Evolutionary conservation across 2,329 filamentous ascomycete genomes (phyloP).

Genomic region (Colletotrichum navitas): DNA sequence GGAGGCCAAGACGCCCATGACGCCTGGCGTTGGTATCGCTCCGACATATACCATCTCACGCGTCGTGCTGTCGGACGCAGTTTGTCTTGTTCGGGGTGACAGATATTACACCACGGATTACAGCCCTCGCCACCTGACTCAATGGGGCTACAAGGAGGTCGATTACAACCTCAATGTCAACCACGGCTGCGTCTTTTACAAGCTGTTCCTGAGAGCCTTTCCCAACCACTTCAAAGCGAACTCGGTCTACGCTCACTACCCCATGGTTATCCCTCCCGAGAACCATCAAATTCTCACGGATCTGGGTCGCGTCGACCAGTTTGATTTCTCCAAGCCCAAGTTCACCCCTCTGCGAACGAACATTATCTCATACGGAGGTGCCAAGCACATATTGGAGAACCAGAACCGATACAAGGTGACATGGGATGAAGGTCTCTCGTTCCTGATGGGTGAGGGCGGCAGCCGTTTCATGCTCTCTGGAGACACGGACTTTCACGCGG

Average conservation of each 20-base stretch:
- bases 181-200: conserved; percentile 88
- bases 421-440: conserved; percentile 74
- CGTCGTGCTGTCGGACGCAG: conserved; percentile 82
- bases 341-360: conserved; percentile 64
- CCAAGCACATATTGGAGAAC: conserved; percentile 72
- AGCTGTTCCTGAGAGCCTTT: conserved; percentile 83
- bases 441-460: conserved; percentile 68
- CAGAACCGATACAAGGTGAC: conserved; percentile 72
- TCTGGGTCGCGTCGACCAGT: conserved; percentile 75
- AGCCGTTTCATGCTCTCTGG: conserved; percentile 69
- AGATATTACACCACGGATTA: conserved; percentile 85
- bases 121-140: conserved; percentile 79
- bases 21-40: conserved; percentile 79
- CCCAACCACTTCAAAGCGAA: conserved; percentile 82
- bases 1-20: conserved; percentile 79
- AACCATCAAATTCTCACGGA: conserved; percentile 78
- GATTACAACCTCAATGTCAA: conserved; percentile 80
- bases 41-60: conserved; percentile 83
- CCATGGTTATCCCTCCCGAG: conserved; percentile 77
- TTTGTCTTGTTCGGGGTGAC: conserved; percentile 82
- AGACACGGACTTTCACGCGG: conserved; percentile 61
- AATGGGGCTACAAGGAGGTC: conserved; percentile 85
- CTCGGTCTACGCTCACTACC: conserved; percentile 86
- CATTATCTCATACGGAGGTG: conserved; percentile 71
- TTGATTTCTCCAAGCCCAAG: conserved; percentile 75